Evolutionary conservation across 495 filamentous ascomycete species (phyloP), one percentile per base, ranked within the genome.

Genomic region (Jackrogersella multiformis): DNA sequence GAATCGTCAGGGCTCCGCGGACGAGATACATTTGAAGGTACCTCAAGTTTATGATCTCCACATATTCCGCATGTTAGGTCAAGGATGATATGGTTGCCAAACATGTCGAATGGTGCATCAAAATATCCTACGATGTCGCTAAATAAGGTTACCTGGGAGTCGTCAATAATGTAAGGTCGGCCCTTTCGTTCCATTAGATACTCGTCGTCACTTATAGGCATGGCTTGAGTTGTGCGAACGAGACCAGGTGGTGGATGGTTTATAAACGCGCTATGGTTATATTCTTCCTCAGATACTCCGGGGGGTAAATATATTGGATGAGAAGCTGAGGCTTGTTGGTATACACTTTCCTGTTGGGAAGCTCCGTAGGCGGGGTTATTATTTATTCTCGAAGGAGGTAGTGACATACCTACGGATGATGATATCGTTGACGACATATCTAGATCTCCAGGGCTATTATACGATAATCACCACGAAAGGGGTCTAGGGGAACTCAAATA

Each of bases 121-220:
- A 85, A 8, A 93, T 96, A 87, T 76, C 85, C 66, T 79, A 85
- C 2, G 91, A 95, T 18, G 89, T 97, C 77, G 82, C 92, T 13
- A 89, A 97, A 70, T 86, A 97, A 48, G 16, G 76, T 9, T 74
- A 74, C 55, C 86, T 88, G 20, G 83, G 87, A 15, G 86, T 89
- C 58, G 84, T 87, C 26, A 87, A 65, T 15, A 8, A 44, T 10
- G 24, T 7, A 12, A 1, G 21, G 13, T 4, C n/a, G 36, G 9
- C 38, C 38, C 3, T n/a, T 18, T 36, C 12, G 18, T 13, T 28
- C 42, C 26, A 9, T 46, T n/a, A 24, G 6, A 6, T 55, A 38
- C 21, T 39, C 52, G 7, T 16, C 4, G 1, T 55, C 10, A 21
- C 20, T 21, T 32, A 55, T 41, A 4, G 10, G 12, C 5, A 8